Percentiles rank a stretch among this genome's conserved stretches.
These are phyloP conservation scores for Aspergillus novofumigatus DNA, from an alignment of 2,329 filamentous ascomycete genomes.

Conservation along the genomic window DNA sequence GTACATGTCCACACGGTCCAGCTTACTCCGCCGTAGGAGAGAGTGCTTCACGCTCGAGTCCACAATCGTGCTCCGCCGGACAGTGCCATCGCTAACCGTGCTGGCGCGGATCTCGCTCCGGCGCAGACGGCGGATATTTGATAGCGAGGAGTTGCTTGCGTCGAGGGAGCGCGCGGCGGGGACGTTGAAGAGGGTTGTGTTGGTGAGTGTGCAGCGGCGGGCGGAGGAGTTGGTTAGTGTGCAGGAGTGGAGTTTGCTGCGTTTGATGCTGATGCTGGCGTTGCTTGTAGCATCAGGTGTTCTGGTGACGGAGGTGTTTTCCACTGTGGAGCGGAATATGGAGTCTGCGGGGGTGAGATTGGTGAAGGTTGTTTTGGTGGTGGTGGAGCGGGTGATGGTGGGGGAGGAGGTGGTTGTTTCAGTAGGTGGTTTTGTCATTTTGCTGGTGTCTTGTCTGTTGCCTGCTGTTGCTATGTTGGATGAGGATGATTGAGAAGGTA, in stretches of 20 bases:
- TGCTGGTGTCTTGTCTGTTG: not conserved
- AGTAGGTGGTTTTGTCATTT: not conserved
- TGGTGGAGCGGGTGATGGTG: slow-evolving; percentile 7
- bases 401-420: not conserved
- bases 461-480: not conserved
- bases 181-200: slow-evolving; percentile 16
- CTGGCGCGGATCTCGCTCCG: slow-evolving; percentile 15
- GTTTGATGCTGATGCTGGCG: slow-evolving; percentile 8
- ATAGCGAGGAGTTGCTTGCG: slow-evolving; percentile 12
- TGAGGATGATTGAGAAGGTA: not conserved
- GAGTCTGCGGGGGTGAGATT: slow-evolving; percentile 10
- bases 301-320: slow-evolving; percentile 2
- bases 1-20: slow-evolving; percentile 8
- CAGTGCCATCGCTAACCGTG: slow-evolving; percentile 9
- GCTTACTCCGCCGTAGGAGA: slow-evolving; percentile 8
- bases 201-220: slow-evolving; percentile 10
- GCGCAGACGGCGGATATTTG: slow-evolving; percentile 8
- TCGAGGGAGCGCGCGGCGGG: slow-evolving; percentile 2
- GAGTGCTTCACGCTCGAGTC: slow-evolving; percentile 12
- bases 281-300: not conserved
- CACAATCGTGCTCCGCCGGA: slow-evolving; percentile 10
- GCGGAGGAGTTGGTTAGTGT: slow-evolving; percentile 12
- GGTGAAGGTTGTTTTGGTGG: slow-evolving; percentile 8
- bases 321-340: slow-evolving; percentile 8
- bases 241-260: slow-evolving; percentile 14